Conservation (phyloP, 2,329 filamentous ascomycete species). For the Cladophialophora exuberans region DNA sequence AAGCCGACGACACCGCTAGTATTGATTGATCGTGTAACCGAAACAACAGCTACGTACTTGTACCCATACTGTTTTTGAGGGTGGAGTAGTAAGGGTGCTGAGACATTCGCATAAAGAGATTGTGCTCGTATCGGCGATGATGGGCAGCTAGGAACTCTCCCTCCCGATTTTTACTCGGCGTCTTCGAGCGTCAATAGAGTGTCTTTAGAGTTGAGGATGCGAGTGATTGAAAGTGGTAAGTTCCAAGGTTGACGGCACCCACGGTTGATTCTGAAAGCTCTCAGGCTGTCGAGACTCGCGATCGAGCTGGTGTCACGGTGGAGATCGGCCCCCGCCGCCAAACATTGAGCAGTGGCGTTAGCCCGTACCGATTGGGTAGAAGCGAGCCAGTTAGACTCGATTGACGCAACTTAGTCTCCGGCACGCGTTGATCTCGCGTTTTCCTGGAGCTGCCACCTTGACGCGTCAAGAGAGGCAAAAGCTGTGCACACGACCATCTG, state of each 20-base stretch:
- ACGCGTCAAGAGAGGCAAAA: conserved; percentile 5
- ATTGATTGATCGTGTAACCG: background rate
- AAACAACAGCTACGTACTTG: background rate
- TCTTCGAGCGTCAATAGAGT: too few species aligned
- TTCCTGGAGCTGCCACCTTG: conserved; percentile 1
- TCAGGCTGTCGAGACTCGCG: too few species aligned
- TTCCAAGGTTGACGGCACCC: too few species aligned
- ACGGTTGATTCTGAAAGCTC: background rate
- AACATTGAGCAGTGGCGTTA: too few species aligned
- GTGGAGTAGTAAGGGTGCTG: background rate
- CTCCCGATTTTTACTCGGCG: too few species aligned
- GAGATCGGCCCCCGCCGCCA: too few species aligned
- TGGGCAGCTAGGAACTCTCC: too few species aligned
- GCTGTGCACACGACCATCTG: conserved; percentile 1
- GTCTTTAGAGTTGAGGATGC: too few species aligned
- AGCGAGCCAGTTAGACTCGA: background rate
- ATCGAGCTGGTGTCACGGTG: background rate
- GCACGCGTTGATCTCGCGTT: conserved; percentile 13
- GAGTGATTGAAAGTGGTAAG: too few species aligned
- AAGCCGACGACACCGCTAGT: too few species aligned
- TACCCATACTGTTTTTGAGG: background rate
- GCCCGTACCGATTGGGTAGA: background rate
- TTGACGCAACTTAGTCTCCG: background rate
- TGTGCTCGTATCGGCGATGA: too few species aligned
- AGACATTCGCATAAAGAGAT: too few species aligned